Base-by-base conservation (phyloP, 768 basidiomycete species). In the Tricholoma bakamatsutake region DNA sequence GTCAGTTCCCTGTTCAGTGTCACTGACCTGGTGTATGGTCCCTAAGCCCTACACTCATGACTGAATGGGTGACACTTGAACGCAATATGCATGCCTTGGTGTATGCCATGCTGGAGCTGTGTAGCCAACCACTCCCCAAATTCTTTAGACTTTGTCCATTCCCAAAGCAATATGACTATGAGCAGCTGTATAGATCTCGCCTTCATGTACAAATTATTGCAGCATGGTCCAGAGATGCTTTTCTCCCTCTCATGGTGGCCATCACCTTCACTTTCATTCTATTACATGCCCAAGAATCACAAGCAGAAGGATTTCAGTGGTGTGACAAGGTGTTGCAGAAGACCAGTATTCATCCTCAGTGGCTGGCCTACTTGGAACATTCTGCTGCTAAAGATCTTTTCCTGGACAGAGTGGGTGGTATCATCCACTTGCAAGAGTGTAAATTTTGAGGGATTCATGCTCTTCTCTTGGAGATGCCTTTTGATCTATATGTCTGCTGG, bases 231-330 rank as follows among this genome's bases (percentile, higher is more conserved):
- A 34, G 58, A 2, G 52, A 62, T 45, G 55, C 61, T 1, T 59
- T 62, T 48, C 9, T 59, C 11, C 61, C 58, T 18, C 50, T 62
- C 21, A 62, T 62, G 28, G 61, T 56, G 3, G 17, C 52, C 11
- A 18, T 61, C 4, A 28, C 61, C 24, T 34, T 56, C 21, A 18
- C 43, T n/a, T 50, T 54, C n/a, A 6, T 57, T n/a, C 31, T 62
- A 5, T 24, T 57, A 8, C 24, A 43, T n/a, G 18, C 37, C 1
- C 4, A 34, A 18, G 33, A 59, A 28, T 39, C 3, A 9, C 43
- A 12, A 9, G 31, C 18, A 1, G 2, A 21, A 12, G 28, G 37
- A 13, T 56, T 50, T 21, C 30, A 58, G 39, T 39, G 39, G 39
- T 15, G 39, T n/a, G 39, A 39, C 39, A 39, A 17, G n/a, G 39